Conservation (phyloP, 2,329 filamentous ascomycete genomes). For the Paecilomyces sp. region DNA sequence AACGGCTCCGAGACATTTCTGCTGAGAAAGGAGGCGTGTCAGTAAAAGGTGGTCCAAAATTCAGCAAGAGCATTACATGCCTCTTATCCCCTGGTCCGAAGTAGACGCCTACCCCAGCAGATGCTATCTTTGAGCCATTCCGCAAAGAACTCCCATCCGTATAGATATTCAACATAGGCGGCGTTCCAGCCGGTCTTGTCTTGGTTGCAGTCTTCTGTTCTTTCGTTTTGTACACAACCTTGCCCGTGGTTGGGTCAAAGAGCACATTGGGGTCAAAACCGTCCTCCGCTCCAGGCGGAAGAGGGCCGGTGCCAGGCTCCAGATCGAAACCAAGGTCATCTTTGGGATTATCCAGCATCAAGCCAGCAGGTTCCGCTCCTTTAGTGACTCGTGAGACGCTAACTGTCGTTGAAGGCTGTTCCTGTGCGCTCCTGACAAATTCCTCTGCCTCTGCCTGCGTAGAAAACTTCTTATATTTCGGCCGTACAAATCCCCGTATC, state of each 20-base stretch:
- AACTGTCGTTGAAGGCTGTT: slow-evolving; percentile 8
- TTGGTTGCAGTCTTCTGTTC: slow-evolving; percentile 44
- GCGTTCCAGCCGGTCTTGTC: slow-evolving; percentile 32
- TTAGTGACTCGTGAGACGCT: neutral
- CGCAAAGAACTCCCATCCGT: slow-evolving; percentile 57
- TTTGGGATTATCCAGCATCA: slow-evolving; percentile 33
- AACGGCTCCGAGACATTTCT: slow-evolving; percentile 73
- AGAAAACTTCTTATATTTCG: slow-evolving; percentile 61
- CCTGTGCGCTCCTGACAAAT: slow-evolving; percentile 52
- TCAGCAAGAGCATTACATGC: slow-evolving; percentile 29
- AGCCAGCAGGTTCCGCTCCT: slow-evolving; percentile 23
- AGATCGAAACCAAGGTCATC: slow-evolving; percentile 38
- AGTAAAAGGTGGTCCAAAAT: slow-evolving; percentile 12
- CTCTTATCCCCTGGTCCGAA: slow-evolving; percentile 54
- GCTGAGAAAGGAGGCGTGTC: slow-evolving; percentile 16
- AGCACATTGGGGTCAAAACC: slow-evolving; percentile 54
- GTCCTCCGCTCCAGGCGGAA: slow-evolving; percentile 51
- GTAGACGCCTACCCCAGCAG: slow-evolving; percentile 57
- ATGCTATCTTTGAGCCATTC: slow-evolving; percentile 50
- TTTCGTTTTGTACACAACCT: slow-evolving; percentile 49
- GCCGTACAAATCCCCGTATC: slow-evolving; percentile 64
- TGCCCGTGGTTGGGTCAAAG: slow-evolving; percentile 47
- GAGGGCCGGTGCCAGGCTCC: slow-evolving; percentile 48
- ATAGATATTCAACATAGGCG: slow-evolving; percentile 52
- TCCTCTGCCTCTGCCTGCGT: slow-evolving; percentile 67